Base-by-base conservation (phyloP, 306 rosid genomes). In the Biancaea sappan region DNA sequence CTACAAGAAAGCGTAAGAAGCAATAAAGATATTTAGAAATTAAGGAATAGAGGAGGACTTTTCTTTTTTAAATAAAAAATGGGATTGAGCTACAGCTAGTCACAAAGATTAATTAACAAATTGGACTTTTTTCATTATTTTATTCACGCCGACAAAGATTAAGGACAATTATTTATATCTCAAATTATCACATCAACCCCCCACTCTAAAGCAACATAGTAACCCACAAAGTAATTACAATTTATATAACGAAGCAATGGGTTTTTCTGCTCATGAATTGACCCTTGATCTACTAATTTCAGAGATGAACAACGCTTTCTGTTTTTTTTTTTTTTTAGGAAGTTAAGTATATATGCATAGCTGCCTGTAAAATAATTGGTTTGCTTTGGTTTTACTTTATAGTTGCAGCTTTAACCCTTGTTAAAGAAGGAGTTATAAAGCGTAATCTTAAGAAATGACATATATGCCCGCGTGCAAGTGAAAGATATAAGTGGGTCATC, bases 381-480 rank as follows among this genome's bases (percentile, higher is more conserved):
- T 72, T 79, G 84, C 87, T 83, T 83, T 85, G 86, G 72, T 61
- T 80, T 24, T 72, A 87, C 89, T 81, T 80, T 84, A 72, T 35
- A 24, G 50, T 70, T 78, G 74, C 77, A 77, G 77, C 83, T 81
- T 63, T 78, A 71, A 81, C 65, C 72, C 72, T 53, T 70, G 75
- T 44, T 62, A 76, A 82, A 72, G 80, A 72, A 71, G 53, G 3
- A 76, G 70, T 76, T 81, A 57, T 53, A 70, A 76, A 81, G 86
- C 73, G 79, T 72, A 82, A 82, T 80, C 84, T 82, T 78, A 75
- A 65, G 90, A 88, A 60, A 83, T 80, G 89, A 84, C 82, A 69
- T n/a, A n/a, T n/a, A n/a, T 77, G 71, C 81, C 80, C 87, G 93
- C 93, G 90, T 88, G 96, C 97, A 77, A 83, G 51, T 77, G 75